Evolutionary conservation across 177 flowering plant genomes (phyloP).

Genomic region (Tripterygium wilfordii): DNA sequence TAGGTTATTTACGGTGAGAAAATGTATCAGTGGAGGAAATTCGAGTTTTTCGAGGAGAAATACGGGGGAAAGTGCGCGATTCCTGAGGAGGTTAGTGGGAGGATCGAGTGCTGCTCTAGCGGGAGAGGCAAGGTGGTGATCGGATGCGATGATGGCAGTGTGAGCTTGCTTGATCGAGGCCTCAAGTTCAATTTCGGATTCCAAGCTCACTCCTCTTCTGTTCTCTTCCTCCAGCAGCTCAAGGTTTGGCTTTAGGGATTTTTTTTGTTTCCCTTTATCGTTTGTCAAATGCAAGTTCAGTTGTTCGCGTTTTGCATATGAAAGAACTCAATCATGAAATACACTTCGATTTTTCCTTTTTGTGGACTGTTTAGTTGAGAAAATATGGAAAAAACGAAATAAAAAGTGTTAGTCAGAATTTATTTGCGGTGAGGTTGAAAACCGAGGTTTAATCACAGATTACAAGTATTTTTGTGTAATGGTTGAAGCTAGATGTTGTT

Average conservation of each 20-base stretch:
- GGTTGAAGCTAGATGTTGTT: too few relatives aligned
- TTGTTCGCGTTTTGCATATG: too few relatives aligned
- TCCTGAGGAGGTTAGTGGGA: conserved; percentile 49
- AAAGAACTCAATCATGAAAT: too few relatives aligned
- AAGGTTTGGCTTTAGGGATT: conserved; percentile 71
- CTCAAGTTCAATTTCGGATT: conserved; percentile 69
- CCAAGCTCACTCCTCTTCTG: conserved; percentile 72
- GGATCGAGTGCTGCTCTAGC: conserved; percentile 68
- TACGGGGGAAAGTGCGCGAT: too few relatives aligned
- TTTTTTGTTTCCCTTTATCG: neutral
- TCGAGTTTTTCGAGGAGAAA: conserved; percentile 97
- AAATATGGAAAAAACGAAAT: too few relatives aligned
- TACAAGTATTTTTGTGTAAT: too few relatives aligned
- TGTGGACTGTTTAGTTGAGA: too few relatives aligned
- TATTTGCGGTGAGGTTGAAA: too few relatives aligned
- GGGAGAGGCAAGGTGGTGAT: conserved; percentile 82
- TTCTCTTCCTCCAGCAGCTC: conserved; percentile 84
- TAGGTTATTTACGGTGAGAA: neutral
- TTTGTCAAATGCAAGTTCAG: neutral
- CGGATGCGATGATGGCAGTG: conserved; percentile 77
- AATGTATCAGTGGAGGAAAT: conserved; percentile 83
- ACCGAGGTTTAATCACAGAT: too few relatives aligned
- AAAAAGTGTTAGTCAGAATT: too few relatives aligned
- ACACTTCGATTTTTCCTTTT: too few relatives aligned
- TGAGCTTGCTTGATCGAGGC: conserved; percentile 85